phyloP scores from a whole-genome alignment of 1,139 yeast species.

The Entelexis sorbosivorans region DNA sequence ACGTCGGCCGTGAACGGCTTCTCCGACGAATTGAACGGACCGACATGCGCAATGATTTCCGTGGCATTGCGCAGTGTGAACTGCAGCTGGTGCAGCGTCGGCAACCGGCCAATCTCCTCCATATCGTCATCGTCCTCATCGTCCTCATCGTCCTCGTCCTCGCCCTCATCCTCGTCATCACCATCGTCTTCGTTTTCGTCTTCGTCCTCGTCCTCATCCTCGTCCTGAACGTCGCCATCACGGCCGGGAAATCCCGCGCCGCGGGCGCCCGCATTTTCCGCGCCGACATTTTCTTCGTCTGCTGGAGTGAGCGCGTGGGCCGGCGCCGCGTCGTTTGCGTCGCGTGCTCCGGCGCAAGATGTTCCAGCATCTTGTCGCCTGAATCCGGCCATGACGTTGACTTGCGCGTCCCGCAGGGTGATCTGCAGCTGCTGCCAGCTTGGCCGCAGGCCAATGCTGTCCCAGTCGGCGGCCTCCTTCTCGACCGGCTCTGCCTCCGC shows the following conservation, averaged over 20 bases:
- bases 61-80: slow-evolving; percentile 19
- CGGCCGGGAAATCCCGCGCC: not conserved
- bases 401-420: slow-evolving; percentile 17
- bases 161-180: slow-evolving; percentile 11
- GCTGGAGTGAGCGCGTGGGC: not conserved
- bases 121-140: slow-evolving; percentile 27
- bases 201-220: not conserved
- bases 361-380: slow-evolving; percentile 7
- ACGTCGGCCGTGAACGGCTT: not conserved
- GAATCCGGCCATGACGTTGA: slow-evolving; percentile 18
- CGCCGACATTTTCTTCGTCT: not conserved
- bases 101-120: slow-evolving; percentile 29
- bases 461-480: slow-evolving; percentile 13
- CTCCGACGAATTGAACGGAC: not conserved
- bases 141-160: slow-evolving; percentile 20
- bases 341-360: not conserved
- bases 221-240: not conserved
- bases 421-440: slow-evolving; percentile 20
- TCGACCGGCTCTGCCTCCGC: not conserved
- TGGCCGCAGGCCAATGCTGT: slow-evolving; percentile 18
- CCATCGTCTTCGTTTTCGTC: slow-evolving; percentile 6
- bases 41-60: slow-evolving; percentile 18
- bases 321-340: not conserved
- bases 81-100: slow-evolving; percentile 22
- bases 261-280: not conserved